A percentile compares a stretch with the other conserved stretches of the same genome.
Evolutionary conservation across 2,329 filamentous ascomycete species (phyloP).

Genomic region (Lachnellula cervina): DNA sequence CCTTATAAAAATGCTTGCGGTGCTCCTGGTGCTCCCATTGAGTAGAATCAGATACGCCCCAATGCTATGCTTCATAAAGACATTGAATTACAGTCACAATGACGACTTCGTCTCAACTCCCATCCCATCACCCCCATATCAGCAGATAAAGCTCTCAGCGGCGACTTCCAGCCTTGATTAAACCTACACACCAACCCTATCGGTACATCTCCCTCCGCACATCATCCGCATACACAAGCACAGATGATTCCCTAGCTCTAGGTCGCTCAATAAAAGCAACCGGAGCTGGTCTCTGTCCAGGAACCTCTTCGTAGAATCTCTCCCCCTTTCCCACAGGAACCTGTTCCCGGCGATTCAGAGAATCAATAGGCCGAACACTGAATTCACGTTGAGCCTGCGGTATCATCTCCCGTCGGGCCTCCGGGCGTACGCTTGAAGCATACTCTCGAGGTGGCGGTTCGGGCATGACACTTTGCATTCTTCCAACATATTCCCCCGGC

Average conservation of each 20-base stretch:
- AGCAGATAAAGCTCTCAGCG: too few species aligned
- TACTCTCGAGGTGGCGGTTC: constrained; percentile 36
- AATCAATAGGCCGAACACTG: constrained; percentile 27
- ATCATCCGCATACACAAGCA: constrained; percentile 30
- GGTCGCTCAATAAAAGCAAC: constrained; percentile 28
- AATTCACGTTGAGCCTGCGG: constrained; percentile 26
- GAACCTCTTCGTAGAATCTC: constrained; percentile 20
- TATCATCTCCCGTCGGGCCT: constrained; percentile 20
- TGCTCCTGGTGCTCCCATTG: too few species aligned
- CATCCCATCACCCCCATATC: too few species aligned
- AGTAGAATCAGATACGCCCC: too few species aligned
- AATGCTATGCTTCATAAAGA: too few species aligned
- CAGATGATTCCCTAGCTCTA: constrained; percentile 26
- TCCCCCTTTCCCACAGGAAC: constrained; percentile 16
- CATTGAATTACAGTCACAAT: too few species aligned
- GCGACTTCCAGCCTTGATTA: neutral
- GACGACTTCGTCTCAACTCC: too few species aligned
- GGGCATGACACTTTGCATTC: constrained; percentile 38
- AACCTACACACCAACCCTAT: constrained; percentile 9
- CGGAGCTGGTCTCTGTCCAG: constrained; percentile 17
- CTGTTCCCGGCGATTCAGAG: constrained; percentile 21
- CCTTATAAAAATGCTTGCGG: too few species aligned
- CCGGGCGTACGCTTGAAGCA: constrained; percentile 26
- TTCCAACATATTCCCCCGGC: constrained; percentile 35
- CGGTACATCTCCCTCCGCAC: constrained; percentile 28